A percentile compares a stretch with the other conserved stretches of the same genome.
These are phyloP conservation scores for Picea glauca DNA, from an alignment of 75 land plant species.

Conservation along the genomic window DNA sequence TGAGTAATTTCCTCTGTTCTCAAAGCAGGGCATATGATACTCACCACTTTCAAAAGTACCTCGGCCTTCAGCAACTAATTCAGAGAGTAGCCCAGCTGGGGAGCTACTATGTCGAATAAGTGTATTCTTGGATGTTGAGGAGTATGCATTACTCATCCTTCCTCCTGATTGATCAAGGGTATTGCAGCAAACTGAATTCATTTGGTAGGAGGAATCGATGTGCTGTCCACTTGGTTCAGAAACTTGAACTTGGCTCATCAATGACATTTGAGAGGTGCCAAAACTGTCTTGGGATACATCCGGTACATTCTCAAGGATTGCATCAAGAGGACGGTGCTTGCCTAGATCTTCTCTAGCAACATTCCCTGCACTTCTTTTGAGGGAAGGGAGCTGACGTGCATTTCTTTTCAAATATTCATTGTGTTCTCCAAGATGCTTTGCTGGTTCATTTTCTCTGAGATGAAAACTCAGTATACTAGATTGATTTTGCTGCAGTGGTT, in stretches of 20 bases:
- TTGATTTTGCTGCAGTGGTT: constrained; percentile 9
- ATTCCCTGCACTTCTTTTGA: constrained; percentile 3
- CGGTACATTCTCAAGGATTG: constrained; percentile 7
- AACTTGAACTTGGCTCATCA: constrained; percentile 2
- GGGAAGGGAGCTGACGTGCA: neutral
- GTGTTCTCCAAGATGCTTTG: constrained; percentile 1
- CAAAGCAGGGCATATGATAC: neutral
- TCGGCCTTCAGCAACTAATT: constrained; percentile 7
- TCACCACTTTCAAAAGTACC: constrained; percentile 8
- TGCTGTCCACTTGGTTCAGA: constrained; percentile 7
- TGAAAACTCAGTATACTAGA: constrained; percentile 1
- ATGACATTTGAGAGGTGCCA: constrained; percentile 3
- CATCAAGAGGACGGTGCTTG: constrained; percentile 10
- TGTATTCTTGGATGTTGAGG: constrained; percentile 11
- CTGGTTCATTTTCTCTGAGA: constrained; percentile 1
- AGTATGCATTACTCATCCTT: constrained; percentile 5
- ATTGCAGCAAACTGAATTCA: neutral
- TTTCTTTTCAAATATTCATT: constrained; percentile 4
- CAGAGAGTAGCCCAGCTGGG: constrained; percentile 38
- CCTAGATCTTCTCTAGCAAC: neutral
- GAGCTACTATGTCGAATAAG: constrained; percentile 59
- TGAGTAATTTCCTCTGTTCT: neutral
- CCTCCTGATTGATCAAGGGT: neutral
- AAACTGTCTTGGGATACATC: constrained; percentile 7
- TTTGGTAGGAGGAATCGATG: neutral